Percentiles rank a stretch among this genome's conserved stretches.
phyloP scores from a whole-genome alignment of 1,139 yeast genomes.

The Candida pseudoviswanathii region DNA sequence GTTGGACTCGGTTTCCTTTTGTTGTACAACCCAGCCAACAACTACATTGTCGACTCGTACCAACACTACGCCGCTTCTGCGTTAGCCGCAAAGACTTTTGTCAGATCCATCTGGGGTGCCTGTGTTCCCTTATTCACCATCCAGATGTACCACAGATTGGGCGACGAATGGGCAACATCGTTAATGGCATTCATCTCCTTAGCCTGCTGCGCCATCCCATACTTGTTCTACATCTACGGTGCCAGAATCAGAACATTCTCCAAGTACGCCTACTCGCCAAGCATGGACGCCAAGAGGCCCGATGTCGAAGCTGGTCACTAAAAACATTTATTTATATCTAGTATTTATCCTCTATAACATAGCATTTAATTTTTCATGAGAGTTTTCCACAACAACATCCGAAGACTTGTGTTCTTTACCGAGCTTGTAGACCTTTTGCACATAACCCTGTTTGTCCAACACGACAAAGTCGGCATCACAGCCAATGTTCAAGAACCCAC shows the following conservation, averaged over 20 bases:
- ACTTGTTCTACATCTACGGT: conserved; percentile 52
- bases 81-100: conserved; percentile 64
- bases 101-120: conserved; percentile 73
- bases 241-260: conserved; percentile 54
- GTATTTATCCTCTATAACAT: conserved; percentile 10
- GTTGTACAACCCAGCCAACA: conserved; percentile 66
- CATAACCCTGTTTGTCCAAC: conserved; percentile 46
- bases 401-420: conserved; percentile 37
- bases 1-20: conserved; percentile 63
- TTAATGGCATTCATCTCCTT: conserved; percentile 64
- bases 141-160: conserved; percentile 72
- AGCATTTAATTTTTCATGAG: conserved; percentile 11
- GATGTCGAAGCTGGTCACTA: conserved; percentile 1
- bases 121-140: conserved; percentile 72
- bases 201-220: conserved; percentile 65
- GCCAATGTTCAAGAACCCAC: conserved; percentile 56
- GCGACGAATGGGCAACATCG: conserved; percentile 72
- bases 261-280: conserved; percentile 52
- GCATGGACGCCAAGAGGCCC: conserved; percentile 16
- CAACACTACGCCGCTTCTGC: conserved; percentile 73
- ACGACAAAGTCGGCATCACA: conserved; percentile 65
- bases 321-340: background rate
- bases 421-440: conserved; percentile 53
- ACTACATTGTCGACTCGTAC: conserved; percentile 69
- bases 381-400: conserved; percentile 13